Conservation (phyloP, 2,329 filamentous ascomycete genomes). For the Xylariaceae sp. region DNA sequence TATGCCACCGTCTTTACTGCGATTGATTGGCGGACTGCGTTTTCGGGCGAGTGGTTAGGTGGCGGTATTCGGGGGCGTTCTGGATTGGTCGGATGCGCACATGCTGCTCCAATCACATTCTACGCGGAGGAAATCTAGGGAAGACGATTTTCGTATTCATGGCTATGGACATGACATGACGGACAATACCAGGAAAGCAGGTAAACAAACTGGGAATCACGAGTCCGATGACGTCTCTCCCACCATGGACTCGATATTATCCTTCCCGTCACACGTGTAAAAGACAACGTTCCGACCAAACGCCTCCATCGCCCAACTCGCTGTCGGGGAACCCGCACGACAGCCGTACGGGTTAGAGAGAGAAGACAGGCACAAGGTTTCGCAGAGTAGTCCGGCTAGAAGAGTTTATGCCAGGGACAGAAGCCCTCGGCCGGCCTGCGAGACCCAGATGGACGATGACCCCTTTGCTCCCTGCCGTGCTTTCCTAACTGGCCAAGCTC, state of each 20-base stretch:
- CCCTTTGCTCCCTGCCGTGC: neutral
- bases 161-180: constrained; percentile 1
- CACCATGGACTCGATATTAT: constrained; percentile 44
- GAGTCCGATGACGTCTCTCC: constrained; percentile 57
- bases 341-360: constrained; percentile 34
- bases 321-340: constrained; percentile 45
- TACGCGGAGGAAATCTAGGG: neutral
- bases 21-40: too few relatives aligned
- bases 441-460: constrained; percentile 9
- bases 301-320: constrained; percentile 32
- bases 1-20: too few relatives aligned
- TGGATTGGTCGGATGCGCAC: neutral
- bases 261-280: constrained; percentile 18
- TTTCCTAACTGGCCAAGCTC: neutral
- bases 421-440: neutral
- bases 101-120: neutral
- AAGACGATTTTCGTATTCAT: constrained; percentile 13
- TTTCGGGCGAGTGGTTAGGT: too few relatives aligned
- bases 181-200: too few relatives aligned
- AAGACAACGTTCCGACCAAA: constrained; percentile 7
- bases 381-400: neutral
- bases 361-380: constrained; percentile 57
- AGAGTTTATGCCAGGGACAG: neutral
- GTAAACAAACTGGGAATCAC: too few relatives aligned
- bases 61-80: neutral